phyloP scores from a whole-genome alignment of 2,329 filamentous ascomycete genomes.

The Diaporthe sp. region DNA sequence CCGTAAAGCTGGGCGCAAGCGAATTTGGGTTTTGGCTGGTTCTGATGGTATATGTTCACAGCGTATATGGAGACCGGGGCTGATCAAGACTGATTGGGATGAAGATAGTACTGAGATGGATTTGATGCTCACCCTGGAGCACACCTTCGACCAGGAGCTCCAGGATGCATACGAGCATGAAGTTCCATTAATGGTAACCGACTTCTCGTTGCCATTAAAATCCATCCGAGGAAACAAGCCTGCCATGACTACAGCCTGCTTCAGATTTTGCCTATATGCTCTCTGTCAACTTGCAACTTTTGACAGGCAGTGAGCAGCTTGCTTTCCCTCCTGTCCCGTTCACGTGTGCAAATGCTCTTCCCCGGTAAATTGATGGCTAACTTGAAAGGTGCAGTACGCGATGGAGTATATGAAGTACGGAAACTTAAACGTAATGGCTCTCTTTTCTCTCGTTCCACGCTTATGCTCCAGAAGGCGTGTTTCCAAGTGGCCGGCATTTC shows the following conservation, averaged over 20 bases:
- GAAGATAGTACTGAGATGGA: background rate
- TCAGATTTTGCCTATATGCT: background rate
- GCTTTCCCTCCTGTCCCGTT: background rate
- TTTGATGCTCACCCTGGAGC: background rate
- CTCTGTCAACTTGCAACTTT: background rate
- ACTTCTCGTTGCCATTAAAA: background rate
- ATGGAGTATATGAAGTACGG: slow-evolving; percentile 32
- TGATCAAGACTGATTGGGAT: background rate
- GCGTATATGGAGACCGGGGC: slow-evolving; percentile 5
- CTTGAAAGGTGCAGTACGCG: background rate
- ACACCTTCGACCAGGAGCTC: background rate
- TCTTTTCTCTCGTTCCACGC: background rate
- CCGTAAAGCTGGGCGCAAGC: background rate
- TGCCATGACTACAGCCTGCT: background rate
- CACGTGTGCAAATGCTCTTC: background rate
- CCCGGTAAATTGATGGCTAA: background rate
- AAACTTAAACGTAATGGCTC: slow-evolving; percentile 13
- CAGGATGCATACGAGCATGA: background rate
- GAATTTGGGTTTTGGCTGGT: background rate
- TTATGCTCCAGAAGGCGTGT: background rate
- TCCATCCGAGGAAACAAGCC: background rate
- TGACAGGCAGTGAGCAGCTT: background rate
- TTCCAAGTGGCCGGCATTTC: background rate
- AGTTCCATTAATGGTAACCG: background rate
- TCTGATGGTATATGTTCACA: background rate